Evolutionary conservation across 1,284 basidiomycete genomes (phyloP).

Genomic region (Boletus hoseneyae): DNA sequence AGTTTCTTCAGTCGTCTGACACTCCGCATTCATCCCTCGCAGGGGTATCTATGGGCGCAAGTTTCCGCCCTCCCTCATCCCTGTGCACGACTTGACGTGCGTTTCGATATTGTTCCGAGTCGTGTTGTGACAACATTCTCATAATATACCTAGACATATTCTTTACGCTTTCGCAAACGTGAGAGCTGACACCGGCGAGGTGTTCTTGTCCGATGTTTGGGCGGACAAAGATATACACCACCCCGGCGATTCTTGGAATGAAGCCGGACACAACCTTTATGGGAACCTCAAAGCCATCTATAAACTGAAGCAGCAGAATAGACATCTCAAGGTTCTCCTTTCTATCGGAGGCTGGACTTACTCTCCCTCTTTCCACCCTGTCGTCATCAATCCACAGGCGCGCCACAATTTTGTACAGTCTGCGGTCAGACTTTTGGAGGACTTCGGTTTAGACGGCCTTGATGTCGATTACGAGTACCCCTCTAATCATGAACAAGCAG

Average conservation of each 20-base stretch:
- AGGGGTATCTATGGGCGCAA: constrained; percentile 97
- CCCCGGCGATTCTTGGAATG: constrained; percentile 87
- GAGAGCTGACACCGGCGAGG: constrained; percentile 77
- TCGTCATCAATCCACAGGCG: constrained; percentile 60
- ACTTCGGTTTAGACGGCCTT: constrained; percentile 70
- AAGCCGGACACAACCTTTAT: constrained; percentile 80
- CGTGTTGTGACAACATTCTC: constrained; percentile 8
- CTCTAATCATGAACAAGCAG: constrained; percentile 62
- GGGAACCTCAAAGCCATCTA: constrained; percentile 95
- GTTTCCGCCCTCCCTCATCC: constrained; percentile 80
- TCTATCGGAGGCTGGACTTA: constrained; percentile 93
- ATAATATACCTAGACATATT: constrained; percentile 54
- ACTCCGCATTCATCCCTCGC: constrained; percentile 10
- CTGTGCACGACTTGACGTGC: constrained; percentile 80
- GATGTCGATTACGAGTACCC: constrained; percentile 90
- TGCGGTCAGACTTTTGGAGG: constrained; percentile 78
- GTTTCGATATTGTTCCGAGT: constrained; percentile 34
- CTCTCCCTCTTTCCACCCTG: constrained; percentile 74
- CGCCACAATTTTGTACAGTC: constrained; percentile 78
- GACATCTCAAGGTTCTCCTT: constrained; percentile 82
- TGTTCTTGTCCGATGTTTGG: constrained; percentile 88
- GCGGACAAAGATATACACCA: constrained; percentile 91
- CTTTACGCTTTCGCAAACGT: constrained; percentile 91
- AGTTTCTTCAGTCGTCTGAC: constrained; percentile 9
- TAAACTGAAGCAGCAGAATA: constrained; percentile 81